Evolutionary conservation across 441 rosid genomes (phyloP).

Genomic region (Populus hybrid): DNA sequence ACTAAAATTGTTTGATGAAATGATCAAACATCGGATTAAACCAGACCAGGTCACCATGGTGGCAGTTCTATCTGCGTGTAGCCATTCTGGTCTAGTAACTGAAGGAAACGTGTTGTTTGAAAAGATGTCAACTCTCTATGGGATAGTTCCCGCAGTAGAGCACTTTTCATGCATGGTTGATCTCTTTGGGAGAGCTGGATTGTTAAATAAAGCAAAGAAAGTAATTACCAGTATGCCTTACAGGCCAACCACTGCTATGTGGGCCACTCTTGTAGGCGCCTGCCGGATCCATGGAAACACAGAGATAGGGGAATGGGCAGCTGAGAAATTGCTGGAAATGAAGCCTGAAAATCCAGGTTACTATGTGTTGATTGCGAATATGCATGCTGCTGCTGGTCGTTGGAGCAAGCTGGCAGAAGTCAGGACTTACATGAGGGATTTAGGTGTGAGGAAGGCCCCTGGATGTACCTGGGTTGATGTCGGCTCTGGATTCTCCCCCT

Average conservation of each 20-base stretch:
- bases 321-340: conserved; percentile 50
- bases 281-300: conserved; percentile 55
- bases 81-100: too few species aligned
- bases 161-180: conserved; percentile 77
- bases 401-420: conserved; percentile 61
- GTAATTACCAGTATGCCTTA: conserved; percentile 49
- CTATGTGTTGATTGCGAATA: conserved; percentile 64
- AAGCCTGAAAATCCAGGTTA: conserved; percentile 61
- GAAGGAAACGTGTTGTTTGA: conserved; percentile 48
- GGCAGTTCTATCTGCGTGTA: conserved; percentile 31
- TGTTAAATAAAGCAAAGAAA: conserved; percentile 43
- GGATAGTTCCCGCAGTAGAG: conserved; percentile 48
- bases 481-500: too few species aligned
- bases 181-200: conserved; percentile 77
- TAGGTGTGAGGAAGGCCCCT: conserved; percentile 54
- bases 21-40: too few species aligned
- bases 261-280: conserved; percentile 73
- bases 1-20: too few species aligned
- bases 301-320: conserved; percentile 63
- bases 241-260: conserved; percentile 51
- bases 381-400: conserved; percentile 61
- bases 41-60: conserved; percentile 32
- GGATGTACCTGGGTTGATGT: conserved; percentile 56
- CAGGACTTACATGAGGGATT: conserved; percentile 61
- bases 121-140: conserved; percentile 41